Conservation (phyloP, 2,329 filamentous ascomycete genomes). For the Harringtonia aguacate region DNA sequence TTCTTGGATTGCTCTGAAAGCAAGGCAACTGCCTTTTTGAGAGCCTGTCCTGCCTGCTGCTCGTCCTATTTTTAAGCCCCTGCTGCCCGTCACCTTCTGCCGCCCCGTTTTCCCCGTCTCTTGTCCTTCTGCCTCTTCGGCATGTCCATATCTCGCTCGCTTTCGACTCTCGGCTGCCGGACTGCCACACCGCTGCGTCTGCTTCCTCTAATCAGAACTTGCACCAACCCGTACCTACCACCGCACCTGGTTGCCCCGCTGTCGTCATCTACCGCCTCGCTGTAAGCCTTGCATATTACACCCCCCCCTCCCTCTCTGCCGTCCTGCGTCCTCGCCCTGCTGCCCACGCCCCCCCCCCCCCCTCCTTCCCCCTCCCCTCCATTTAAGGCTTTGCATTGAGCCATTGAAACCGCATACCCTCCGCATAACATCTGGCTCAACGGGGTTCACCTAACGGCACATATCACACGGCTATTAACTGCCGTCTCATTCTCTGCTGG, state of each 20-base stretch:
- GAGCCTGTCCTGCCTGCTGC: background rate
- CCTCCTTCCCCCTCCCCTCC: background rate
- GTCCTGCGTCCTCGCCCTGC: background rate
- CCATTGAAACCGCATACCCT: too few relatives aligned
- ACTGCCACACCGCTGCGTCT: conserved; percentile 4
- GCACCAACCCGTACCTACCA: conserved; percentile 4
- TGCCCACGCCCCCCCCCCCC: background rate
- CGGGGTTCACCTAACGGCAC: too few relatives aligned
- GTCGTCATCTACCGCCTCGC: conserved; percentile 7
- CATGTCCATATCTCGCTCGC: conserved; percentile 6
- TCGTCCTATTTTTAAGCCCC: background rate
- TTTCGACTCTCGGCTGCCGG: conserved; percentile 5
- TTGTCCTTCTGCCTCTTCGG: conserved; percentile 2
- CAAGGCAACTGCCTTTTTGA: too few relatives aligned
- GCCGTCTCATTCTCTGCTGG: background rate
- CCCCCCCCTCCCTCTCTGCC: too few relatives aligned
- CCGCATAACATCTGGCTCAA: background rate
- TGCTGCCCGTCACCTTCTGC: background rate
- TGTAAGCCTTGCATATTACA: conserved; percentile 7
- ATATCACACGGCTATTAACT: too few relatives aligned
- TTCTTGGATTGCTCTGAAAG: too few relatives aligned
- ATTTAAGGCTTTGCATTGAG: background rate
- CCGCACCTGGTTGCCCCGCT: conserved; percentile 8
- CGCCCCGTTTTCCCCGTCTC: background rate
- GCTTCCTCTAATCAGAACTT: conserved; percentile 6